phyloP scores from a whole-genome alignment of 2,329 filamentous ascomycete genomes.

The Epichloe scottii region DNA sequence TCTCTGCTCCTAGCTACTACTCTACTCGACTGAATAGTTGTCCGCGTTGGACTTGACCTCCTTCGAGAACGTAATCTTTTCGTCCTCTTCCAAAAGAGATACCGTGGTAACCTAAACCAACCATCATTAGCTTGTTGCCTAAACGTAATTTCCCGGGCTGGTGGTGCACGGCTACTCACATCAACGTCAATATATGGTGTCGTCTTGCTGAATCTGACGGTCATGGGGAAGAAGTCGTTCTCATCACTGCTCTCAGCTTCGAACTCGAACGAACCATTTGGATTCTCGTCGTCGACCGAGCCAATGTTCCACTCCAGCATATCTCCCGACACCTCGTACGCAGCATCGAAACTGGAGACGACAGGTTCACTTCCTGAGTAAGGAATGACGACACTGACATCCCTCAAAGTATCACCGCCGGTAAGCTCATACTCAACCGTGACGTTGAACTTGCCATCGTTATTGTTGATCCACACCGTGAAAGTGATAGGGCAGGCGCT shows the following conservation, averaged over 20 bases:
- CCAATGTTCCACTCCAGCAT: conserved; percentile 91
- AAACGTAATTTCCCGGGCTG: not conserved
- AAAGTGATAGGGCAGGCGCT: conserved; percentile 85
- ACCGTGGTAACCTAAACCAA: conserved; percentile 47
- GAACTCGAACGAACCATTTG: conserved; percentile 85
- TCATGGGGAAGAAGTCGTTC: conserved; percentile 97
- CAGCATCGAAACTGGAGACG: conserved; percentile 85
- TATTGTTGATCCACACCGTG: conserved; percentile 94
- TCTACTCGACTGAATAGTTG: conserved; percentile 61
- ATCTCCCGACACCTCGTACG: conserved; percentile 88
- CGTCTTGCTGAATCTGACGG: conserved; percentile 74
- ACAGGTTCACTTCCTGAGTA: conserved; percentile 75
- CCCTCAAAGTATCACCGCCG: conserved; percentile 62
- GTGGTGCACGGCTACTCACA: conserved; percentile 43
- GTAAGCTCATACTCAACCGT: conserved; percentile 94
- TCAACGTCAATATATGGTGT: conserved; percentile 85
- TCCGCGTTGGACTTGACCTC: conserved; percentile 68
- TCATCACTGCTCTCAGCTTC: conserved; percentile 81
- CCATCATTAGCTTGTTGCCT: conserved; percentile 13
- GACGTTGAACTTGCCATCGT: conserved; percentile 70
- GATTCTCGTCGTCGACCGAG: conserved; percentile 67
- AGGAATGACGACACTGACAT: conserved; percentile 80
- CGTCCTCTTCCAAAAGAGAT: conserved; percentile 58
- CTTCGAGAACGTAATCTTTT: conserved; percentile 73
- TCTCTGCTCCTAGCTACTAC: not conserved